These are phyloP conservation scores for Lentinula edodes DNA, from an alignment of 768 basidiomycete genomes.

Conservation along the genomic window DNA sequence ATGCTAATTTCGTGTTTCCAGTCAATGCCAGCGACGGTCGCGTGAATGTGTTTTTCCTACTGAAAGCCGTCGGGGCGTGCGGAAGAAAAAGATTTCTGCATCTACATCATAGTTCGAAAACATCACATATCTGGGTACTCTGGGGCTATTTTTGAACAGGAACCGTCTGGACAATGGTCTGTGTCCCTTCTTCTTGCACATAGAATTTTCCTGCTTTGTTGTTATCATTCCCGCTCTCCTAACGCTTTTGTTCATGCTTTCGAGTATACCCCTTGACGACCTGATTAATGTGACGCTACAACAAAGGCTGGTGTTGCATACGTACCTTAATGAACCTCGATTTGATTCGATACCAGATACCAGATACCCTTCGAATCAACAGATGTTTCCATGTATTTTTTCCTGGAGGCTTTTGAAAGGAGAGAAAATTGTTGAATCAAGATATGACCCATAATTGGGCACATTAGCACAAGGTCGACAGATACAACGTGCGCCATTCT, in stretches of 20 bases:
- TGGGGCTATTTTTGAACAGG: not conserved
- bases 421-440: too few species aligned
- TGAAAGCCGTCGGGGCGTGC: conserved; percentile 39
- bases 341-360: not conserved
- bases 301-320: too few species aligned
- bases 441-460: too few species aligned
- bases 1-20: conserved; percentile 11
- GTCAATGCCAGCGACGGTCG: conserved; percentile 42
- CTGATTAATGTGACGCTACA: not conserved
- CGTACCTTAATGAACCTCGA: not conserved
- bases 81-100: conserved; percentile 10
- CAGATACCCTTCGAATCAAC: not conserved
- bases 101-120: not conserved
- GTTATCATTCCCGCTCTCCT: not conserved
- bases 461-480: too few species aligned
- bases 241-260: not conserved
- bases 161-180: not conserved
- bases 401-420: too few species aligned
- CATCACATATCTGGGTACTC: not conserved
- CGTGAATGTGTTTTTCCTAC: conserved; percentile 42
- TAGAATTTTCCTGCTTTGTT: not conserved
- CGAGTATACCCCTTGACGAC: not conserved
- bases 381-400: not conserved
- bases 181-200: not conserved
- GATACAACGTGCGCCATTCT: too few species aligned